These are phyloP conservation scores for Saccharomyces pastorianus DNA, from an alignment of 1,139 yeast species.

Conservation along the genomic window DNA sequence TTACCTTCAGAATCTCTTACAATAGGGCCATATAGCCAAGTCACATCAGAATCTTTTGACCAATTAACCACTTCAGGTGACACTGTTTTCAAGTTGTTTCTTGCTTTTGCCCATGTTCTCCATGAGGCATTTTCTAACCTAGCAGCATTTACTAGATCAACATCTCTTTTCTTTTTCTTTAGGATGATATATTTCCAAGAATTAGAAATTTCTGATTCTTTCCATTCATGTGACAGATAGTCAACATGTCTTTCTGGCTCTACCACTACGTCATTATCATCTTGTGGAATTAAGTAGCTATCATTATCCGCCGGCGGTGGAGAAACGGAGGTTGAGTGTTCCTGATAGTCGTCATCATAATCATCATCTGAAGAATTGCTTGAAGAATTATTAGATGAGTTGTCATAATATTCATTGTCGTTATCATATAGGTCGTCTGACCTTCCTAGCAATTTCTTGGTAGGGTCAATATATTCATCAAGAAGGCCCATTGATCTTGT, in stretches of 20 bases:
- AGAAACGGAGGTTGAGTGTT: slow-evolving; percentile 23
- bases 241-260: slow-evolving; percentile 91
- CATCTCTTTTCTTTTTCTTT: slow-evolving; percentile 47
- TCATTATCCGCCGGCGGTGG: slow-evolving; percentile 35
- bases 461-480: slow-evolving; percentile 56
- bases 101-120: slow-evolving; percentile 83
- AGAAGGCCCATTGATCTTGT: slow-evolving; percentile 77
- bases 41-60: slow-evolving; percentile 73
- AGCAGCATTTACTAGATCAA: slow-evolving; percentile 54
- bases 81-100: slow-evolving; percentile 56
- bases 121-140: slow-evolving; percentile 74
- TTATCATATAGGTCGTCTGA: slow-evolving; percentile 5
- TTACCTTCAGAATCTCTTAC: slow-evolving; percentile 26
- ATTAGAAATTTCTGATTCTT: slow-evolving; percentile 82
- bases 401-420: slow-evolving; percentile 12
- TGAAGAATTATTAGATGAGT: slow-evolving; percentile 12
- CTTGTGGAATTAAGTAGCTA: slow-evolving; percentile 49
- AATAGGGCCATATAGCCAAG: slow-evolving; percentile 70
- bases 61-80: slow-evolving; percentile 70
- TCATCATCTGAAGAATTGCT: slow-evolving; percentile 15
- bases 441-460: slow-evolving; percentile 29
- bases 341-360: slow-evolving; percentile 16
- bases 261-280: slow-evolving; percentile 71
- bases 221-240: slow-evolving; percentile 92
- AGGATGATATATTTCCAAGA: slow-evolving; percentile 91